Percentiles rank a stretch among this genome's conserved stretches.
Conservation (phyloP, 345 rosid genomes). For the Sisymbrium irio region DNA sequence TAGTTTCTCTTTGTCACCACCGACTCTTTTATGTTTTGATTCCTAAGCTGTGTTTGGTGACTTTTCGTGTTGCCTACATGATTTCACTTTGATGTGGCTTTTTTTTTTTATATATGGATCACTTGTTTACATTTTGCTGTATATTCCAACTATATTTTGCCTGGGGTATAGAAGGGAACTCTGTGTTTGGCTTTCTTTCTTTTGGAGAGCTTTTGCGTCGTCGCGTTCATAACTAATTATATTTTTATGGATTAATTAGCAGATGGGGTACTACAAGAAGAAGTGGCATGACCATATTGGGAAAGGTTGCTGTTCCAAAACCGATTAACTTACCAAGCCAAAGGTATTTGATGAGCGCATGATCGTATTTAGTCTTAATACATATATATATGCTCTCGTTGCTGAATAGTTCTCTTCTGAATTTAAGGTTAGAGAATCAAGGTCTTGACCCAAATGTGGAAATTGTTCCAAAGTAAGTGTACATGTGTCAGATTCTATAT, state of each 20-base stretch:
- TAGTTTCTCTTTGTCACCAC: background rate
- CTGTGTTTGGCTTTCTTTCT: background rate
- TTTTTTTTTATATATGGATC: background rate
- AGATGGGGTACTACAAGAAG: constrained; percentile 87
- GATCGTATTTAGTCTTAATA: background rate
- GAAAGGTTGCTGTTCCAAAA: constrained; percentile 95
- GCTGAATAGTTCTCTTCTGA: constrained; percentile 1
- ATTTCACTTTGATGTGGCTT: background rate
- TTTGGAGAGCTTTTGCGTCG: background rate
- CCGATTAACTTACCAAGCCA: constrained; percentile 99
- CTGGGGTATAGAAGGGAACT: background rate
- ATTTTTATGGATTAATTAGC: constrained; percentile 18
- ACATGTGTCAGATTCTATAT: background rate
- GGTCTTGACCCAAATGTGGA: constrained; percentile 96
- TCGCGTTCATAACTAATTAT: background rate
- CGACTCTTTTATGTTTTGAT: too few relatives aligned
- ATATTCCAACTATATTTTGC: background rate
- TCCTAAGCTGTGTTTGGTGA: too few relatives aligned
- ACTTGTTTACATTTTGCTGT: background rate
- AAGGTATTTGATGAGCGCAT: constrained; percentile 48
- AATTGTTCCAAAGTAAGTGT: constrained; percentile 95
- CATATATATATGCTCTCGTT: background rate
- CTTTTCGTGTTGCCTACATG: background rate
- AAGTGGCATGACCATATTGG: constrained; percentile 88
- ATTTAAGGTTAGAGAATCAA: constrained; percentile 90